Conservation (phyloP, 2,329 filamentous ascomycete genomes). For the Aspergillus sp. region DNA sequence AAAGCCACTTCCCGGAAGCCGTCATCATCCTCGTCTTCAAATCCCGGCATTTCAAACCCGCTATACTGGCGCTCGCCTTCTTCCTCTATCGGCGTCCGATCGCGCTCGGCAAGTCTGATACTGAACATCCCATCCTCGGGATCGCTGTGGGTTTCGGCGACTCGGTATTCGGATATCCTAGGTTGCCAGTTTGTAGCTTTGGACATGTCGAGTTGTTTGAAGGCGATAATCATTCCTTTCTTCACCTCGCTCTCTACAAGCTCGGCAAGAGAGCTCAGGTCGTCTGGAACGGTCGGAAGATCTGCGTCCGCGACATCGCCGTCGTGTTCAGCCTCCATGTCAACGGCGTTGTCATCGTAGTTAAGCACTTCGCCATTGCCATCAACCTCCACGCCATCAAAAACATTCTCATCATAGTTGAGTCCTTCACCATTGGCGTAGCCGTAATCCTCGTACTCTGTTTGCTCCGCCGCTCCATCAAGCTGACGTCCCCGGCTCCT, state of each 20-base stretch:
- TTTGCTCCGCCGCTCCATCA: conserved; percentile 33
- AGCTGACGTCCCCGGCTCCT: conserved; percentile 45
- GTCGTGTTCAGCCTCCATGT: conserved; percentile 10
- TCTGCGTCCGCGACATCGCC: conserved; percentile 38
- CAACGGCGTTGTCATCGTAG: conserved; percentile 29
- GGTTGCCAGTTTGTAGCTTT: conserved; percentile 40
- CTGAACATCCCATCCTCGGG: conserved; percentile 47
- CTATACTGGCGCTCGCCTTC: conserved; percentile 61
- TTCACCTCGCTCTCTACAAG: conserved; percentile 24
- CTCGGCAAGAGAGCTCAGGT: conserved; percentile 53
- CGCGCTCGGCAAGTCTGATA: conserved; percentile 59
- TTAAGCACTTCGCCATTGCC: conserved; percentile 22
- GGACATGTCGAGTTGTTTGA: conserved; percentile 39
- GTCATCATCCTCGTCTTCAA: conserved; percentile 51
- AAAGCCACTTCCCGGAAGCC: conserved; percentile 54
- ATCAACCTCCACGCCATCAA: conserved; percentile 26
- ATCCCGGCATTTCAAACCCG: conserved; percentile 65
- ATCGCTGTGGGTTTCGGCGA: conserved; percentile 54
- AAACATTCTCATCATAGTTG: conserved; percentile 33
- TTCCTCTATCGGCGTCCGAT: conserved; percentile 49
- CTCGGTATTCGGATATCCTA: conserved; percentile 46
- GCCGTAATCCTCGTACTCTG: conserved; percentile 33
- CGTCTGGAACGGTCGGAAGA: conserved; percentile 43
- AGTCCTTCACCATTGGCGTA: conserved; percentile 24
- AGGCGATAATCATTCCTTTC: conserved; percentile 35